Percentiles rank a stretch among this genome's conserved stretches.
Evolutionary conservation across 2,329 filamentous ascomycete species (phyloP).

Genomic region (Aphanocladium album): DNA sequence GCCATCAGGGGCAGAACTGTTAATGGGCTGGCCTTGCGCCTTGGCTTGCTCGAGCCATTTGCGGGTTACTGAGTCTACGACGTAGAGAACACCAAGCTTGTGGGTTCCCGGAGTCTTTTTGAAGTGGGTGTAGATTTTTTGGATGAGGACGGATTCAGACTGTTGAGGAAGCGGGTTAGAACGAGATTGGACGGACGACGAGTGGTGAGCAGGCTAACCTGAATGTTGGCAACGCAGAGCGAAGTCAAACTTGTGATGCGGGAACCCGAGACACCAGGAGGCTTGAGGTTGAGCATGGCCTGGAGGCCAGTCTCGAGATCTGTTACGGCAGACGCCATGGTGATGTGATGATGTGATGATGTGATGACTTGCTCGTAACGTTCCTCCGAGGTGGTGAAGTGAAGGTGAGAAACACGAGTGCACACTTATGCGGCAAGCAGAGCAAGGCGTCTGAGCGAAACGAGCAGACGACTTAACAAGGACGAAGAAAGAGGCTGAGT

Average conservation of each 20-base stretch:
- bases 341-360: not conserved
- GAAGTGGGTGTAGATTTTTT: conserved; percentile 96
- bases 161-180: conserved; percentile 31
- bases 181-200: not conserved
- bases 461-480: not conserved
- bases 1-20: conserved; percentile 77
- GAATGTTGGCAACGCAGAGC: conserved; percentile 82
- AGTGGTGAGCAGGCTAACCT: conserved; percentile 53
- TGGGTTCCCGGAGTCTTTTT: conserved; percentile 91
- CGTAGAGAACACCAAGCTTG: conserved; percentile 98
- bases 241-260: conserved; percentile 84
- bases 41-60: conserved; percentile 98
- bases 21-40: conserved; percentile 74
- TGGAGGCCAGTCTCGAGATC: conserved; percentile 87
- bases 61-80: conserved; percentile 99
- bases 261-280: conserved; percentile 88
- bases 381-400: not conserved
- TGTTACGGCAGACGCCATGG: conserved; percentile 77
- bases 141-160: conserved; percentile 92
- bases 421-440: conserved; percentile 5
- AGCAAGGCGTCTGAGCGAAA: not conserved
- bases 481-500: not conserved
- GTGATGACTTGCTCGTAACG: not conserved
- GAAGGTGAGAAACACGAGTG: not conserved
- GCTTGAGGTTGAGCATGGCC: conserved; percentile 85